phyloP scores from a whole-genome alignment of 2,329 filamentous ascomycete species.

The Aspergillus sp. region DNA sequence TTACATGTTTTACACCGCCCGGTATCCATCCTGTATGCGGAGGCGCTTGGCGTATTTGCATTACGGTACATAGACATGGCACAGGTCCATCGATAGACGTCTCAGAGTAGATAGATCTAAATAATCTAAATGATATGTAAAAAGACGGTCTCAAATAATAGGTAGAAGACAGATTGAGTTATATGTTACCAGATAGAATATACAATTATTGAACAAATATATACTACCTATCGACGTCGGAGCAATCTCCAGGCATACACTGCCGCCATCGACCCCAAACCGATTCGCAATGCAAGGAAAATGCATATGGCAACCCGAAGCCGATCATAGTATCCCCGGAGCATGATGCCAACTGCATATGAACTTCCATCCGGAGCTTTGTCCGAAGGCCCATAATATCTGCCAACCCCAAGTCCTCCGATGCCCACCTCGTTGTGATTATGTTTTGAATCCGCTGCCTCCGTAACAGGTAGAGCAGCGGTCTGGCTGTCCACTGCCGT shows the following conservation, averaged over 20 bases:
- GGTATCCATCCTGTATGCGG: too few relatives aligned
- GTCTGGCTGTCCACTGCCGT: constrained; percentile 30
- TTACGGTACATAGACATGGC: too few relatives aligned
- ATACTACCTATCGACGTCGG: constrained; percentile 8
- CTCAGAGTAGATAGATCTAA: too few relatives aligned
- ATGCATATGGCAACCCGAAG: constrained; percentile 36
- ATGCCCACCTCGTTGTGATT: constrained; percentile 34
- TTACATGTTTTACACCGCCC: too few relatives aligned
- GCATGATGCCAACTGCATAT: constrained; percentile 38
- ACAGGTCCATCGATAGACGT: too few relatives aligned
- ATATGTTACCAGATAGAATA: neutral
- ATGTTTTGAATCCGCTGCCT: constrained; percentile 11
- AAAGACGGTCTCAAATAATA: neutral
- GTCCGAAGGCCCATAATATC: constrained; percentile 25
- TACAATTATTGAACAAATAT: too few relatives aligned
- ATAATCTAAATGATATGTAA: too few relatives aligned
- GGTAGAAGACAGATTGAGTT: neutral
- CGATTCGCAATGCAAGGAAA: constrained; percentile 34
- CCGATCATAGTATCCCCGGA: constrained; percentile 41
- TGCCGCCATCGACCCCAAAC: constrained; percentile 24
- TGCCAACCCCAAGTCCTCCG: constrained; percentile 31
- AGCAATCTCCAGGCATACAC: constrained; percentile 25
- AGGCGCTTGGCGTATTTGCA: too few relatives aligned
- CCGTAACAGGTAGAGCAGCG: constrained; percentile 24
- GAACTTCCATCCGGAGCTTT: constrained; percentile 18